These are phyloP conservation scores for Fusarium sp. DNA, from an alignment of 2,329 filamentous ascomycete species.

Conservation along the genomic window DNA sequence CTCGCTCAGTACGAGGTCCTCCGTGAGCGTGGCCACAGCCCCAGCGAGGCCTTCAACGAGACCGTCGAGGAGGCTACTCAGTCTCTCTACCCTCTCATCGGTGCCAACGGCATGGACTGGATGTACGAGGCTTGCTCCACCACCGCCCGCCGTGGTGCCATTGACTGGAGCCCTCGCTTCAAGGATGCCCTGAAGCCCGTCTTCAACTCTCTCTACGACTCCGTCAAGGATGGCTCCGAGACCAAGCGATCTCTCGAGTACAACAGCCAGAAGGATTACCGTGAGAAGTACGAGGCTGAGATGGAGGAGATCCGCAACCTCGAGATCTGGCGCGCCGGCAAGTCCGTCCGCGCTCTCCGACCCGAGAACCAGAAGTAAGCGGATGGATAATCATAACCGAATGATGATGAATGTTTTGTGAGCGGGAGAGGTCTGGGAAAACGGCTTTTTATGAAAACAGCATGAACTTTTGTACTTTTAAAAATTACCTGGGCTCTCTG, in stretches of 20 bases:
- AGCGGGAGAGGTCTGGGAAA: constrained; percentile 37
- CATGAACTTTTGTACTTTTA: constrained; percentile 50
- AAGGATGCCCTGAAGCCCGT: constrained; percentile 99
- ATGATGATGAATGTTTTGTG: constrained; percentile 37
- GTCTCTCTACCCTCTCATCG: constrained; percentile 97
- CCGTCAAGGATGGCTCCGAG: constrained; percentile 91
- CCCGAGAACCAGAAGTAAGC: constrained; percentile 87
- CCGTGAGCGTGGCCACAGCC: constrained; percentile 97
- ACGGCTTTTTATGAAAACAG: constrained; percentile 44
- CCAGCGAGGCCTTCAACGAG: constrained; percentile 99
- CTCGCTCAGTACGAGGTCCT: constrained; percentile 99
- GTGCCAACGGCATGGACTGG: constrained; percentile 99
- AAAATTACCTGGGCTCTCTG: constrained; percentile 44
- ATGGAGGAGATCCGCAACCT: constrained; percentile 98
- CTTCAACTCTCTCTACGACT: constrained; percentile 97
- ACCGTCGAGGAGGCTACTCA: constrained; percentile 99
- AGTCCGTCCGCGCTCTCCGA: constrained; percentile 91
- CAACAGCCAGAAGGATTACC: constrained; percentile 96
- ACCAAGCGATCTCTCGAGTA: constrained; percentile 97
- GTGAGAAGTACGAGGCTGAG: constrained; percentile 97
- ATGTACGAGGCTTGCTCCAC: constrained; percentile 99
- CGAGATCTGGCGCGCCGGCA: constrained; percentile 99
- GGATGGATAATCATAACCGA: constrained; percentile 1
- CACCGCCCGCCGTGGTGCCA: constrained; percentile 96
- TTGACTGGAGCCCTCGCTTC: constrained; percentile 98